Base-by-base conservation (phyloP, 2,329 filamentous ascomycete genomes). In the Chrysoporthe puriensis region DNA sequence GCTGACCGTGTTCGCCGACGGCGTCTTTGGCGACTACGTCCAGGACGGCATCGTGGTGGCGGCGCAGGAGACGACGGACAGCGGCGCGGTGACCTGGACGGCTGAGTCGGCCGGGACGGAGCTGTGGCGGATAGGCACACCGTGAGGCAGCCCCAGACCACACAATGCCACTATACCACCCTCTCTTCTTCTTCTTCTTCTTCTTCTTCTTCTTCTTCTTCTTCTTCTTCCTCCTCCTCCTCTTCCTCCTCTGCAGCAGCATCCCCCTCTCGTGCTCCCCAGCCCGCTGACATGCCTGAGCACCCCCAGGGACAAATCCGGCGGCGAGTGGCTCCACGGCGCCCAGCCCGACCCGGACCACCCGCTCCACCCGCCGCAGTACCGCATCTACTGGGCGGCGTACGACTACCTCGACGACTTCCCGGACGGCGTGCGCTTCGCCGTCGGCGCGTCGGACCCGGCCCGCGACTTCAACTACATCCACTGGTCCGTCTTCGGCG, bases 401-500 rank as follows among this genome's bases (percentile, higher is more conserved):
- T 86, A 89, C 72, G 87, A 90, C 73, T 90, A 86, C 74, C 79
- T 81, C 0, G 76, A 78, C 1, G 87, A 90, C 58, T 90, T 89
- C 71, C 87, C 88, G 0, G 71, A 83, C 0, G 87, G 88, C 4
- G 81, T 90, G 0, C 80, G 78, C 32, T 91, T 85, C 77, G 81
- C 82, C 16, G 82, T 90, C 1, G 87, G 87, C 11, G 76, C 83
- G 73, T 84, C 82, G 69, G 76, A 85, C 36, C 79, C 79, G 21
- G 77, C 76, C 0, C 74, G 77, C 13, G 85, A 88, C 71, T 79
- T 88, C 69, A 90, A 90, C 75, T 89, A 89, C 66, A 84, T 90
- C 4, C 88, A 90, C 73, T 90, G 88, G 88, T 85, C 83, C 66
- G 86, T 88, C 9, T 90, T 88, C 71, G 87, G 87, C 1, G 84